A percentile compares a stretch with the other conserved stretches of the same genome.
Evolutionary conservation across 2,329 filamentous ascomycete species (phyloP).

Genomic region (Arthrobotrys megalospora): DNA sequence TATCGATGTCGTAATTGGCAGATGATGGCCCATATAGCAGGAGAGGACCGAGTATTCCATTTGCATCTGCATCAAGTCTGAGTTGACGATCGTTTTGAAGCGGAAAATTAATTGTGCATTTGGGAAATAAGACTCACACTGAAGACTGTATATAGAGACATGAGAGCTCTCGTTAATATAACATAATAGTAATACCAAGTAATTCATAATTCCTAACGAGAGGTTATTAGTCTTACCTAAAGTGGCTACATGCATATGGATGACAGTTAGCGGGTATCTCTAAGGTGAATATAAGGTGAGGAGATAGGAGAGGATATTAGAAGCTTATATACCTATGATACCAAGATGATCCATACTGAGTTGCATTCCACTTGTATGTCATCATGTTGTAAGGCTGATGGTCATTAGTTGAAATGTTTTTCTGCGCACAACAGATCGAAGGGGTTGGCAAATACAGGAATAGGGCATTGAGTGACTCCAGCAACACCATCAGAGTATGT

Average conservation of each 20-base stretch:
- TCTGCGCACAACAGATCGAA: no score
- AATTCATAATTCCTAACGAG: no score
- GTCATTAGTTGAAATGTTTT: no score
- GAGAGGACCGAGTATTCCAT: conserved; percentile 59
- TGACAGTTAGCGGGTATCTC: neutral
- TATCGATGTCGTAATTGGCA: conserved; percentile 63
- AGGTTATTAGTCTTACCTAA: conserved; percentile 19
- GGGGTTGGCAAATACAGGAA: neutral
- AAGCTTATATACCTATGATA: no score
- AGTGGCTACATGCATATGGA: neutral
- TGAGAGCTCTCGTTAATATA: neutral
- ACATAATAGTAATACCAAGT: no score
- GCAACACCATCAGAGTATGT: conserved; percentile 16
- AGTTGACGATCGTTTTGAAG: neutral
- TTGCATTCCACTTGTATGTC: conserved; percentile 68
- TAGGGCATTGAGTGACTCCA: conserved; percentile 20
- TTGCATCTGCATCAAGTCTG: neutral
- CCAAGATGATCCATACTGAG: conserved; percentile 66
- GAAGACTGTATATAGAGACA: neutral
- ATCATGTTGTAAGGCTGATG: conserved; percentile 46
- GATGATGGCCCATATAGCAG: conserved; percentile 53
- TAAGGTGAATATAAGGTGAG: neutral
- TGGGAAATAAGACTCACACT: neutral
- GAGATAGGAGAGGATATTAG: no score
- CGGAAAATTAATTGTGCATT: neutral